phyloP scores from a whole-genome alignment of 371 early-diverging fungal species.

The Fennellomyces sp. region DNA sequence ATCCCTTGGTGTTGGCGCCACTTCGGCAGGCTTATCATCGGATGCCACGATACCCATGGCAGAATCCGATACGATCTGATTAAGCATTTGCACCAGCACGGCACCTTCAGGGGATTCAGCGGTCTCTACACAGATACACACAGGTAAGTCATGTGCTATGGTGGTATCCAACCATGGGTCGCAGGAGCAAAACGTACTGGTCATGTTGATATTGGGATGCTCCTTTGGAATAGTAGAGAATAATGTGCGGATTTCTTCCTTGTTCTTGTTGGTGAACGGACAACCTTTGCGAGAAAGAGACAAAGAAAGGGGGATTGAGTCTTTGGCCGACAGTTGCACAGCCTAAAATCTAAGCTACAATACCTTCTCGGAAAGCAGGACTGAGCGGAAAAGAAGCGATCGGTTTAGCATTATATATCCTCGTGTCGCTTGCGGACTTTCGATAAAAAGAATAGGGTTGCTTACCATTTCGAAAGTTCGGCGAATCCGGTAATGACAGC shows the following conservation, averaged over 20 bases:
- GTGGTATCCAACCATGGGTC: no score
- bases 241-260: conserved; percentile 35
- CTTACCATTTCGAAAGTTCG: conserved; percentile 50
- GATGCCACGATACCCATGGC: conserved; percentile 22
- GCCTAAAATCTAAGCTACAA: background rate
- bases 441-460: background rate
- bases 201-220: conserved; percentile 41
- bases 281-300: conserved; percentile 29
- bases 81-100: conserved; percentile 38
- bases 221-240: conserved; percentile 39
- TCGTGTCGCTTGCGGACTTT: background rate
- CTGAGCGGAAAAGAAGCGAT: conserved; percentile 14
- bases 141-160: conserved; percentile 1
- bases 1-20: background rate
- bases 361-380: conserved; percentile 53
- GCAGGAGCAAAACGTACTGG: conserved; percentile 19
- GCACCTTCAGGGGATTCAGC: conserved; percentile 44
- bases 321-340: background rate
- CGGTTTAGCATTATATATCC: background rate
- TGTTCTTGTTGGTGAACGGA: conserved; percentile 44
- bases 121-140: conserved; percentile 22
- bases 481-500: conserved; percentile 32
- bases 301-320: background rate
- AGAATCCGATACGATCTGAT: conserved; percentile 31
- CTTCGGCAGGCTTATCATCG: conserved; percentile 6